phyloP scores from a whole-genome alignment of 2,329 filamentous ascomycete species.

The Epichloe coenophiala region DNA sequence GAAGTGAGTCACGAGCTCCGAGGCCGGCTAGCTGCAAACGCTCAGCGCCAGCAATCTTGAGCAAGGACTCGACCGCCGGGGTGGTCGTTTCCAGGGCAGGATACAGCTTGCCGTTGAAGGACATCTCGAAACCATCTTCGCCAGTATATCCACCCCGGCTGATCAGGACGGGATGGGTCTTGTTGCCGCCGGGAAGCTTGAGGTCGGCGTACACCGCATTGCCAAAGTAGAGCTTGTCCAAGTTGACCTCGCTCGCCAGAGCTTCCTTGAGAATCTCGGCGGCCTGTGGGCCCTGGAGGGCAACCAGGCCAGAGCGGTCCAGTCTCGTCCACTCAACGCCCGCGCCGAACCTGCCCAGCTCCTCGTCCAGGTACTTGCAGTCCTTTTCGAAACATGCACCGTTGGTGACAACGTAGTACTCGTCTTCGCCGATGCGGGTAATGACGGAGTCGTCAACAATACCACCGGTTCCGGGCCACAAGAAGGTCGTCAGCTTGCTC shows the following conservation, averaged over 20 bases:
- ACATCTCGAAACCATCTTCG: conserved; percentile 96
- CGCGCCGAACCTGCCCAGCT: conserved; percentile 47
- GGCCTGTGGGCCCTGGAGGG: conserved; percentile 75
- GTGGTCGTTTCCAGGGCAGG: conserved; percentile 28
- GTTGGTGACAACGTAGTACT: conserved; percentile 92
- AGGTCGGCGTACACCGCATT: conserved; percentile 54
- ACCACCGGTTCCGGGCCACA: conserved; percentile 69
- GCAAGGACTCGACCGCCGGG: conserved; percentile 52
- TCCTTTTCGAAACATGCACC: conserved; percentile 87
- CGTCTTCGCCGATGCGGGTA: conserved; percentile 58
- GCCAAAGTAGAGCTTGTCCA: conserved; percentile 71
- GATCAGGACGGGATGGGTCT: conserved; percentile 41
- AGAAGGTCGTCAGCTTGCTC: conserved; percentile 71
- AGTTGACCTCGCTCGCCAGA: conserved; percentile 40
- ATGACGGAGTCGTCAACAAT: conserved; percentile 94
- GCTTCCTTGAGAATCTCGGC: conserved; percentile 53
- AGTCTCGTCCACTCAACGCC: conserved; percentile 55
- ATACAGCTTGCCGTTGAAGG: conserved; percentile 41
- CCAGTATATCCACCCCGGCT: conserved; percentile 91
- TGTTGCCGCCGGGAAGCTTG: conserved; percentile 38
- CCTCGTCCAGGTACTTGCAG: conserved; percentile 56
- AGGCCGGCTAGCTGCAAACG: conserved; percentile 70
- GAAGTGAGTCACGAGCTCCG: conserved; percentile 79
- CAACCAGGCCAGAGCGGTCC: conserved; percentile 64
- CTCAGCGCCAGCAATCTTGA: conserved; percentile 47